A percentile compares a stretch with the other conserved stretches of the same genome.
Conservation (phyloP, 2,329 filamentous ascomycete genomes). For the Biscogniauxia marginata region DNA sequence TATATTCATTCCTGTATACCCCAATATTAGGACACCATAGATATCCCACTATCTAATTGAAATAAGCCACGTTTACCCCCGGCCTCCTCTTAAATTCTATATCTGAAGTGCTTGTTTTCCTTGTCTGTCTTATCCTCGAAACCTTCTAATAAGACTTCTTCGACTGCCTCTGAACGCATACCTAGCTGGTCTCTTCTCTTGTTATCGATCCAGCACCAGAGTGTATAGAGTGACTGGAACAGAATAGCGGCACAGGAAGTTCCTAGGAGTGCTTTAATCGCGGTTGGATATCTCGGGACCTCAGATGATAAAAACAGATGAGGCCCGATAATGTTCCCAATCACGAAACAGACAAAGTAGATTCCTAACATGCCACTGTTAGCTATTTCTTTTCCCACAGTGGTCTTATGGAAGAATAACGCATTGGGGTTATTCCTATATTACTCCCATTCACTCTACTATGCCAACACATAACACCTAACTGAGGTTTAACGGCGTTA, state of each 20-base stretch:
- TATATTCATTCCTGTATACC: too few species aligned
- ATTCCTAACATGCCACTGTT: conserved; percentile 36
- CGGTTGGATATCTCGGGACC: conserved; percentile 19
- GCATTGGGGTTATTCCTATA: too few species aligned
- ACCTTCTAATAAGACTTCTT: conserved; percentile 18
- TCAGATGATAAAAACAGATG: conserved; percentile 20
- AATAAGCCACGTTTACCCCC: too few species aligned
- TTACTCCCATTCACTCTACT: too few species aligned
- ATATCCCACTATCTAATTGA: too few species aligned
- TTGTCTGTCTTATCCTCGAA: conserved; percentile 24
- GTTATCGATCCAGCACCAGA: conserved; percentile 22
- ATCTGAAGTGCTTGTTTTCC: conserved; percentile 24
- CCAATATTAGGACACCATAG: too few species aligned
- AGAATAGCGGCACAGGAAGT: conserved; percentile 19
- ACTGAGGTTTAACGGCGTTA: too few species aligned
- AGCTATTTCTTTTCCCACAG: not conserved
- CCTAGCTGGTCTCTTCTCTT: conserved; percentile 14
- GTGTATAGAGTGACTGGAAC: conserved; percentile 16
- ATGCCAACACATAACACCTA: too few species aligned
- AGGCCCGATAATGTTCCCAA: conserved; percentile 43
- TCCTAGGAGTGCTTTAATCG: conserved; percentile 20
- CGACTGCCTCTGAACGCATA: conserved; percentile 9
- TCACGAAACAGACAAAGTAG: conserved; percentile 49
- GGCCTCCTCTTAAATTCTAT: conserved; percentile 10
- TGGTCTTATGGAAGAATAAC: too few species aligned